Percentiles rank a stretch among this genome's conserved stretches.
These are phyloP conservation scores for Lactarius vividus DNA, from an alignment of 768 basidiomycete species.

Conservation along the genomic window DNA sequence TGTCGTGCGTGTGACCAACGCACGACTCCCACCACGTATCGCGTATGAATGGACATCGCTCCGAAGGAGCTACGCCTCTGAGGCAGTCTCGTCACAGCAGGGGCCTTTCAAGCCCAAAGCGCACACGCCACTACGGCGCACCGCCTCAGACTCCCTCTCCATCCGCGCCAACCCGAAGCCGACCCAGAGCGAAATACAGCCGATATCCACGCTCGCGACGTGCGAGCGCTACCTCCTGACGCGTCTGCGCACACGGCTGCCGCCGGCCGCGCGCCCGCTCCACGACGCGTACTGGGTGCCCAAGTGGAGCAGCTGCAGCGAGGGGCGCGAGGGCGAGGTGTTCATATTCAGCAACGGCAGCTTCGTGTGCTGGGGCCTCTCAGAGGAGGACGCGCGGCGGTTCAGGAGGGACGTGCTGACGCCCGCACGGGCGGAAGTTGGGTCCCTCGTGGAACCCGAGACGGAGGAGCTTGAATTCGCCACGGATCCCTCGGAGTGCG, in stretches of 20 bases:
- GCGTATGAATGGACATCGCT: neutral
- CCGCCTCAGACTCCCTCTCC: constrained; percentile 81
- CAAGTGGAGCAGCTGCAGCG: constrained; percentile 44
- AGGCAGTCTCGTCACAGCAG: neutral
- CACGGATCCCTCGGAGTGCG: constrained; percentile 82
- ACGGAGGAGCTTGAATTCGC: constrained; percentile 93
- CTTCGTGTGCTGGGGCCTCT: constrained; percentile 88
- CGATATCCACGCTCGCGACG: constrained; percentile 82
- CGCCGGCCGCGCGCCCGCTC: constrained; percentile 52
- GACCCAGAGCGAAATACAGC: constrained; percentile 74
- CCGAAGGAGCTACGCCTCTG: constrained; percentile 16
- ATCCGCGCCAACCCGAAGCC: constrained; percentile 86
- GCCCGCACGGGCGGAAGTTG: constrained; percentile 58
- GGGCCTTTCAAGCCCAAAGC: constrained; percentile 63
- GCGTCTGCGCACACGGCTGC: constrained; percentile 54
- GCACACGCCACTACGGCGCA: constrained; percentile 73
- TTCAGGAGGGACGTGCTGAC: constrained; percentile 66
- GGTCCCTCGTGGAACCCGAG: constrained; percentile 64
- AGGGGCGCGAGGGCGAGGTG: constrained; percentile 68
- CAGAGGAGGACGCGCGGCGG: constrained; percentile 65
- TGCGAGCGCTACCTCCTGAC: constrained; percentile 78
- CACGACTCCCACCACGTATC: neutral
- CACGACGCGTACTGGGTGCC: constrained; percentile 84
- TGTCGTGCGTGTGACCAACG: neutral
- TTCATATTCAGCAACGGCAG: constrained; percentile 88